Evolutionary conservation across 805 yeast species (phyloP), one percentile per base, ranked within the genome.

Genomic region (Kodamaea kakaduensis): DNA sequence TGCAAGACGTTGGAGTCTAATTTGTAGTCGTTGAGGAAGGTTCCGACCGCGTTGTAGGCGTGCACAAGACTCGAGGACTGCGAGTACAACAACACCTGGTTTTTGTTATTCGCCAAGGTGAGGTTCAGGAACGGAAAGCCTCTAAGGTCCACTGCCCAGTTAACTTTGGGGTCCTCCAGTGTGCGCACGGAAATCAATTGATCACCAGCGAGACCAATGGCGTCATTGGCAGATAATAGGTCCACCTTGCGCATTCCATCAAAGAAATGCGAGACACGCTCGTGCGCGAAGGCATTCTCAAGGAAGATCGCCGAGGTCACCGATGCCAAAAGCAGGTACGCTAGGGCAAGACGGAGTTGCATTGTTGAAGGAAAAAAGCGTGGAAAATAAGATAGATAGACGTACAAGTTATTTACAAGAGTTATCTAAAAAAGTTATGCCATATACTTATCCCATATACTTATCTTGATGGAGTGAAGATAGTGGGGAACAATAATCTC

Each of bases 271-370:
- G 65, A 51, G 30, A 75, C 69, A 81, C 81, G 78, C 45, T 79
- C 85, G 21, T 61, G 60, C 12, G 55, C 54, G 48, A 70, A 75
- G 0, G 80, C 78, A 41, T 77, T 80, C 35, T 77, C 81, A 17
- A 66, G 56, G 44, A 56, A 65, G 4, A 58, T 54, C 5, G 51
- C 54, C 24, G 36, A 31, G 6, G 30, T 33, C 31, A 41, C 16
- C 23, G 31, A 17, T 18, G 31, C 31, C 31, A 17, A 17, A n/a
- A 19, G 31, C 17, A 23, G n/a, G 20, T 18, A 19, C 13, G 16
- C 31, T n/a, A 17, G 14, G 31, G 23, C 14, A 18, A 18, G 10
- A 15, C n/a, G 15, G 31, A 26, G 29, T 19, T 26, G 15, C 29
- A 26, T 26, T n/a, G 29, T 25, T 12, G 12, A 9, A 17, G 14